Evolutionary conservation across 1,139 yeast genomes (phyloP), one percentile per base, ranked within the genome.

Genomic region (Starmera stellimalicola): DNA sequence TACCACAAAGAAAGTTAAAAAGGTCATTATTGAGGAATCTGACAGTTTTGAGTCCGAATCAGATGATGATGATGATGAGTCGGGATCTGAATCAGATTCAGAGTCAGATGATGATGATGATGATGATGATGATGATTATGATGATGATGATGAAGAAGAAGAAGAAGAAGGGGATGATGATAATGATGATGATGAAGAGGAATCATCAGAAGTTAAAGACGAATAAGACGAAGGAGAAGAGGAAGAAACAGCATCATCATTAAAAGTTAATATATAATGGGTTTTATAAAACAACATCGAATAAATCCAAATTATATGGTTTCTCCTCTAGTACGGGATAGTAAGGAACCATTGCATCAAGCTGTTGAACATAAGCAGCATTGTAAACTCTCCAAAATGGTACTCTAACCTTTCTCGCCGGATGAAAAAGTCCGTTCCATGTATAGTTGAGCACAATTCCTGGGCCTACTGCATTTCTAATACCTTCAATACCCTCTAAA

Each of bases 381-480:
- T 91, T 88, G 61, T 73, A 88, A 22, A 88, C 55, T 44, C 71
- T 75, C 97, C 98, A 93, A 54, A 81, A 93, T 0, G 94, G 77
- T 2, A 60, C 62, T 43, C 98, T 65, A 0, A 93, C 98, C 48
- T 80, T 83, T 36, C 79, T 65, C 0, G 98, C 95, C 1, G 97
- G 94, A 49, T 93, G 98, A 54, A 87, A 91, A 18, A 93, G 59
- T 0, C 98, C 98, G 0, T 80, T 76, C 83, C 95, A 76, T 0
- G 83, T 50, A 54, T 93, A 91, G 47, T 82, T 78, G 63, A 81
- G 57, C 37, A 80, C 67, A 2, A 75, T 48, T 0, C 95, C 95
- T 9, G 74, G 68, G 0, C 99, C 98, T 15, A 88, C 56, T 0
- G 80, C 79, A 36, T 71, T 63, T 29, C 93, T 64, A 24, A 87